Evolutionary conservation across 2,329 filamentous ascomycete genomes (phyloP).

Genomic region (Fusarium buxicola): DNA sequence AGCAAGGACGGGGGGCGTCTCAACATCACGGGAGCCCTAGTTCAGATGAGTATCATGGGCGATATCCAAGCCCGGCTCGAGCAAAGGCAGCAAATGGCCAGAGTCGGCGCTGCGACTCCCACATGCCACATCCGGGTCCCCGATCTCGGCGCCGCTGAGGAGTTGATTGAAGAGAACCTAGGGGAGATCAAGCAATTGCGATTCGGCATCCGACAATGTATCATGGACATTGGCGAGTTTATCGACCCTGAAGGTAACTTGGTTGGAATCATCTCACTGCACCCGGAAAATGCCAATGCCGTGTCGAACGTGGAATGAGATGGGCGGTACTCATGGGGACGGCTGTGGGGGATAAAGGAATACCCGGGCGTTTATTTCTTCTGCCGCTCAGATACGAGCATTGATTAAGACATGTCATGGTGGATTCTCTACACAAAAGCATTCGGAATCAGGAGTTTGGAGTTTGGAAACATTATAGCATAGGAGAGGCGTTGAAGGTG

Average conservation of each 20-base stretch:
- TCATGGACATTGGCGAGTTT: slow-evolving; percentile 45
- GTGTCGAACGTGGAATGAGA: slow-evolving; percentile 11
- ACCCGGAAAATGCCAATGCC: slow-evolving; percentile 37
- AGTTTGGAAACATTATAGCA: slow-evolving; percentile 24
- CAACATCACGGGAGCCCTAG: slow-evolving; percentile 35
- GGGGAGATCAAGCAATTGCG: slow-evolving; percentile 40
- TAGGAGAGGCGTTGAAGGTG: slow-evolving; percentile 13
- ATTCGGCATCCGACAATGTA: slow-evolving; percentile 40
- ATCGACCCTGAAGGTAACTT: slow-evolving; percentile 44
- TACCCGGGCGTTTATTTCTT: slow-evolving; percentile 33
- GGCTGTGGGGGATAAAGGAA: slow-evolving; percentile 38
- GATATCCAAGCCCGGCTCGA: slow-evolving; percentile 29
- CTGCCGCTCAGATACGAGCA: slow-evolving; percentile 25
- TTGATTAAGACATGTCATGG: slow-evolving; percentile 6
- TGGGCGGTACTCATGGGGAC: slow-evolving; percentile 6
- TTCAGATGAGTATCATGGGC: slow-evolving; percentile 27
- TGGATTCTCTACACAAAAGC: neutral
- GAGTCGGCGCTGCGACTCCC: slow-evolving; percentile 25
- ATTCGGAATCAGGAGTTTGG: slow-evolving; percentile 13
- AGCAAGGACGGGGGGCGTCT: slow-evolving; percentile 16
- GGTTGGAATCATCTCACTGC: slow-evolving; percentile 41
- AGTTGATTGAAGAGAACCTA: slow-evolving; percentile 35
- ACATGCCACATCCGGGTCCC: slow-evolving; percentile 42
- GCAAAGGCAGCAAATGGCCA: slow-evolving; percentile 29
- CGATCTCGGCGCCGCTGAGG: slow-evolving; percentile 40